A percentile compares a stretch with the other conserved stretches of the same genome.
phyloP scores from a whole-genome alignment of 352 stramenopile genomes.

The Phytophthora kernoviae region DNA sequence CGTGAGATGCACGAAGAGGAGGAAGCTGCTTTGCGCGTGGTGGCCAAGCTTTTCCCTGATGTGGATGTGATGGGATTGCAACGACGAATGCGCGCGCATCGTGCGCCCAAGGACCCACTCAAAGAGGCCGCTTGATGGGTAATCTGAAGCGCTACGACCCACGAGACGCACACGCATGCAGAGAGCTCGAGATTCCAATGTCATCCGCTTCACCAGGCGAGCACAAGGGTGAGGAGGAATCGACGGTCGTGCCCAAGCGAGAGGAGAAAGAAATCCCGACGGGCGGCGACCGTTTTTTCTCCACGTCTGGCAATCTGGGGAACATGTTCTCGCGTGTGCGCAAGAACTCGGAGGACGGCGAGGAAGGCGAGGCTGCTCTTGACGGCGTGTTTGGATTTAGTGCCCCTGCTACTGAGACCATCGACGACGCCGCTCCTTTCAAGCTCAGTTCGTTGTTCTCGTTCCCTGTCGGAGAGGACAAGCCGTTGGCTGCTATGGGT shows the following conservation, averaged over 20 bases:
- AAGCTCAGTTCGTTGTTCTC: constrained; percentile 80
- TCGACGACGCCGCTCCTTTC: constrained; percentile 40
- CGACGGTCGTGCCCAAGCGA: constrained; percentile 7
- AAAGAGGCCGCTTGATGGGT: constrained; percentile 86
- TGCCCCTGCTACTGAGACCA: constrained; percentile 5
- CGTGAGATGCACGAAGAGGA: constrained; percentile 59
- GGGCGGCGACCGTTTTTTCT: constrained; percentile 77
- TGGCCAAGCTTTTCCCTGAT: constrained; percentile 68
- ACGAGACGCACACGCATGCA: constrained; percentile 38
- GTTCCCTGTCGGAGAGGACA: constrained; percentile 57
- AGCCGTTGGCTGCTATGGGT: constrained; percentile 46
- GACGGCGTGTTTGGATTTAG: constrained; percentile 65
- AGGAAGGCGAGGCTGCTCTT: constrained; percentile 72
- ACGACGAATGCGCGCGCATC: constrained; percentile 43
- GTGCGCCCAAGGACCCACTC: constrained; percentile 59
- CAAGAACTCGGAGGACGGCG: constrained; percentile 84
- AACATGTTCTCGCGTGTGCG: constrained; percentile 78
- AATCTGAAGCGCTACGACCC: constrained; percentile 73
- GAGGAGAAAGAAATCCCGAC: constrained; percentile 57
- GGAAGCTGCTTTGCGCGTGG: constrained; percentile 51
- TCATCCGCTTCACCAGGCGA: constrained; percentile 22
- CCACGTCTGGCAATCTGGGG: constrained; percentile 57
- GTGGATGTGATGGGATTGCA: constrained; percentile 72
- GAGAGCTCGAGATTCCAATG: constrained; percentile 61
- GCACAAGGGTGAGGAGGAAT: constrained; percentile 23